Base-by-base conservation (phyloP, 176 grass and related monocot genomes). In the Oryza meridionalis region DNA sequence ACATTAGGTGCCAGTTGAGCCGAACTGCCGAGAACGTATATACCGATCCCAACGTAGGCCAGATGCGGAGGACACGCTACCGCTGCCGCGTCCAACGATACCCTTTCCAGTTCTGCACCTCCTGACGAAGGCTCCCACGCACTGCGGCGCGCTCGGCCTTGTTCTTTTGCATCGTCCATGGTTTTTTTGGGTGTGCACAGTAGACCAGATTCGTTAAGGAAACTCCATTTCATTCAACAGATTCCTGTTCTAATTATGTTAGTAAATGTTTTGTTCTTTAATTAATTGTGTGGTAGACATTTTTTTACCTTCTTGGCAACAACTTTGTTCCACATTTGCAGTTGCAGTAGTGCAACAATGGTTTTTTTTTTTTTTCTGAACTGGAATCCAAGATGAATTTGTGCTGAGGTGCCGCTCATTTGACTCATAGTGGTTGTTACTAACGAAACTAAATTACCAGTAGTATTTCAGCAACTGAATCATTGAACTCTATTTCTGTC, bases 261-360 rank as follows among this genome's bases (percentile, higher is more conserved):
- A 25, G 42, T 71, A 2, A 14, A 59, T 73, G 6, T 73, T 79
- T 13, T 19, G 11, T 65, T 72, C 14, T 35, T 65, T 46, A 64
- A 21, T 6, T 49, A 40, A 1, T 13, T 43, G 11, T 26, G 4
- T 55, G 46, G 0, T 11, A 76, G 50, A 40, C 63, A 9, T 24
- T 89, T 24, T 89, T 76, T 76, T 8, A 6, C 17, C 61, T 85
- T n/a, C 3, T 66, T 72, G 27, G 8, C 35, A 12, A 69, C 38
- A 66, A 77, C 3, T 17, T 82, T 14, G 3, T 74, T 86, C 91
- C 27, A 22, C 51, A 25, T 65, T 93, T 84, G 89, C 86, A 94
- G 96, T 43, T 94, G 38, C 76, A 96, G 38, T 99, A 96, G 84
- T 99, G 96, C 32, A 84, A 76, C 9, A 88, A 92, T 68, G 91